These are phyloP conservation scores for Cymbidium sinense DNA, from an alignment of 106 monocot genomes.

Conservation along the genomic window DNA sequence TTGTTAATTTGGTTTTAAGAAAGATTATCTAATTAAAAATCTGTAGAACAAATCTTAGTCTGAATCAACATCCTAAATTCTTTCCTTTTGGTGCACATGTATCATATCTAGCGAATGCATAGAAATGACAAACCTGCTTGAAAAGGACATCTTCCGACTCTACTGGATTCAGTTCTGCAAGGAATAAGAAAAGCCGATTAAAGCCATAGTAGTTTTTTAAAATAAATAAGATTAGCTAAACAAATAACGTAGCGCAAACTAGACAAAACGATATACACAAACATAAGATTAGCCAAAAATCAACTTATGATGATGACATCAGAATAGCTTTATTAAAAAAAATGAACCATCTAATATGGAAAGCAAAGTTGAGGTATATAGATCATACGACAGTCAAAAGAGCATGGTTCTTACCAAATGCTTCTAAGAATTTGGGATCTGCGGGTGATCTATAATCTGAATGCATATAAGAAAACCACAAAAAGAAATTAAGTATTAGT, in stretches of 20 bases:
- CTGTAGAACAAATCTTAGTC: too few species aligned
- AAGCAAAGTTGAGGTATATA: neutral
- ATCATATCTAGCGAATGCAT: neutral
- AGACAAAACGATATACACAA: neutral
- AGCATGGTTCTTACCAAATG: conserved; percentile 45
- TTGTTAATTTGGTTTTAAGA: too few species aligned
- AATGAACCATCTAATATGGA: neutral
- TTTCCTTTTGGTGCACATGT: too few species aligned
- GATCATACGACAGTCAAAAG: neutral
- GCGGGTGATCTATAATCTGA: conserved; percentile 67
- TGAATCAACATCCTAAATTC: too few species aligned
- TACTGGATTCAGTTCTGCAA: conserved; percentile 54
- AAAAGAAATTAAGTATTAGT: neutral
- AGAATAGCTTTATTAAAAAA: too few species aligned
- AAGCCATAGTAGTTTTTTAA: neutral
- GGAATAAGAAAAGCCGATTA: neutral
- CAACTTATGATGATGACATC: neutral
- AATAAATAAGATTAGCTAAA: neutral
- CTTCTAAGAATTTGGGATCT: conserved; percentile 65
- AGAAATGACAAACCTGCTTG: conserved; percentile 41
- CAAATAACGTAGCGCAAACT: neutral
- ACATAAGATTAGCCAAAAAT: neutral
- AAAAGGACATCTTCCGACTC: conserved; percentile 60
- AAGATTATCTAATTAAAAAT: too few species aligned
- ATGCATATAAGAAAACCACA: conserved; percentile 10